Percentiles rank a stretch among this genome's conserved stretches.
Evolutionary conservation across 352 stramenopile species (phyloP).

Genomic region (Globisporangium lucens): DNA sequence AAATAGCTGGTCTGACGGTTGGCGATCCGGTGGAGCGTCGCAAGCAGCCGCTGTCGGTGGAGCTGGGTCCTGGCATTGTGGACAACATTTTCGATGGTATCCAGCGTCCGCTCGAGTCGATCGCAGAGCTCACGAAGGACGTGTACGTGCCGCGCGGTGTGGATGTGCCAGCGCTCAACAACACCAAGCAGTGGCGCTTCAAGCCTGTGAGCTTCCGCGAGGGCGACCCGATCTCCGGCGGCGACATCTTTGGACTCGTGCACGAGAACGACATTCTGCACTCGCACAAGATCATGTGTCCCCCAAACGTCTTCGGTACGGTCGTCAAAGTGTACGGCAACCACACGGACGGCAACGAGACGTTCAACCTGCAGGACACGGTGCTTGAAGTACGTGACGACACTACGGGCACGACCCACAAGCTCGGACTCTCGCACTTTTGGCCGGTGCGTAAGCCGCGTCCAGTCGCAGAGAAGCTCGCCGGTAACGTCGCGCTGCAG

Average conservation of each 20-base stretch:
- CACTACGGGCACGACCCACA: slow-evolving; percentile 93
- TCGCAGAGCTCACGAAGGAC: slow-evolving; percentile 92
- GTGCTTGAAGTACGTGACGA: slow-evolving; percentile 99
- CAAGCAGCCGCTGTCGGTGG: slow-evolving; percentile 97
- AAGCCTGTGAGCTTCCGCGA: slow-evolving; percentile 93
- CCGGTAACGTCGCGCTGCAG: slow-evolving; percentile 96
- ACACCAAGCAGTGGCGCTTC: slow-evolving; percentile 95
- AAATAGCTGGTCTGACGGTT: slow-evolving; percentile 92
- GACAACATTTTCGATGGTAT: slow-evolving; percentile 99
- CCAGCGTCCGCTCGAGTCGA: slow-evolving; percentile 97
- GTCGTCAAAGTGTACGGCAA: slow-evolving; percentile 98
- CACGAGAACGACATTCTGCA: slow-evolving; percentile 99
- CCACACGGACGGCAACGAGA: slow-evolving; percentile 95
- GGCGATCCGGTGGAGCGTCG: slow-evolving; percentile 97
- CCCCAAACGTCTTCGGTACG: slow-evolving; percentile 98
- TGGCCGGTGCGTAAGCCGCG: slow-evolving; percentile 97
- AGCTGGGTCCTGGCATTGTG: slow-evolving; percentile 99
- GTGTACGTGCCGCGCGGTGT: slow-evolving; percentile 98
- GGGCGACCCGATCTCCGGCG: slow-evolving; percentile 93
- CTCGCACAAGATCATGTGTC: slow-evolving; percentile 99
- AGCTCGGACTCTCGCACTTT: slow-evolving; percentile 97
- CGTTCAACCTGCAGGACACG: slow-evolving; percentile 96
- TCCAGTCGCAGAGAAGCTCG: slow-evolving; percentile 98
- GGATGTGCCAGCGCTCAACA: slow-evolving; percentile 94
- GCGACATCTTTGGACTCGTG: slow-evolving; percentile 97